Percentiles rank a stretch among this genome's conserved stretches.
Conservation (phyloP, 495 filamentous ascomycete genomes). For the Hyaloscypha finlandica region DNA sequence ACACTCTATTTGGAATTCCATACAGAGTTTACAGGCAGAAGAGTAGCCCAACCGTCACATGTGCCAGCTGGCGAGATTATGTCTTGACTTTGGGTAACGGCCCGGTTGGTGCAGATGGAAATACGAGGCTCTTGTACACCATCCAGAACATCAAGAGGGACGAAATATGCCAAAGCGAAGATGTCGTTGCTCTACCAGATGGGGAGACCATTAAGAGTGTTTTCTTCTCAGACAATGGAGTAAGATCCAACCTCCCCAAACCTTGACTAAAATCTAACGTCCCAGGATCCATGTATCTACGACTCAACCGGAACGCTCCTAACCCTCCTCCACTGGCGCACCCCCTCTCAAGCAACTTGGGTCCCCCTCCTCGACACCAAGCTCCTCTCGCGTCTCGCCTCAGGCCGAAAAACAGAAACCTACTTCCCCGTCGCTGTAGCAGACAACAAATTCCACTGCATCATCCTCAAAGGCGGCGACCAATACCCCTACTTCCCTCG, state of each 20-base stretch:
- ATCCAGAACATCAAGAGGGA: constrained; percentile 93
- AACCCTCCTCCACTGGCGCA: constrained; percentile 88
- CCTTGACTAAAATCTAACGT: constrained; percentile 1
- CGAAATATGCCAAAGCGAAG: constrained; percentile 88
- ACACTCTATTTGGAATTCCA: constrained; percentile 89
- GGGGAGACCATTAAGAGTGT: constrained; percentile 72
- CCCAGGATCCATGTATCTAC: constrained; percentile 87
- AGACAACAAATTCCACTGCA: constrained; percentile 92
- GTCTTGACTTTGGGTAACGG: constrained; percentile 93
- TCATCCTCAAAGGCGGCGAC: constrained; percentile 95
- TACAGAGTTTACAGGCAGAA: constrained; percentile 89
- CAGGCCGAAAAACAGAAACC: constrained; percentile 80
- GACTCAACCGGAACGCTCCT: constrained; percentile 86
- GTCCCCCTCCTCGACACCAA: constrained; percentile 89
- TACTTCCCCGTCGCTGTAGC: constrained; percentile 98
- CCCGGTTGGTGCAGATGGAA: constrained; percentile 75
- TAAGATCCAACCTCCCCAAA: constrained; percentile 42
- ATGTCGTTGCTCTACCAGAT: constrained; percentile 80
- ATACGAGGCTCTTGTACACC: constrained; percentile 74
- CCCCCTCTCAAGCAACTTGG: constrained; percentile 82
- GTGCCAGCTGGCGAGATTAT: constrained; percentile 91
- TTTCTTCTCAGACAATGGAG: constrained; percentile 88
- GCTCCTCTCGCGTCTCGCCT: constrained; percentile 74
- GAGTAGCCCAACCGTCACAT: constrained; percentile 83
- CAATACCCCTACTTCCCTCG: constrained; percentile 93